Percentiles rank a stretch among this genome's conserved stretches.
These are phyloP conservation scores for Sporothrix pallida DNA, from an alignment of 2,329 filamentous ascomycete genomes.

Conservation along the genomic window DNA sequence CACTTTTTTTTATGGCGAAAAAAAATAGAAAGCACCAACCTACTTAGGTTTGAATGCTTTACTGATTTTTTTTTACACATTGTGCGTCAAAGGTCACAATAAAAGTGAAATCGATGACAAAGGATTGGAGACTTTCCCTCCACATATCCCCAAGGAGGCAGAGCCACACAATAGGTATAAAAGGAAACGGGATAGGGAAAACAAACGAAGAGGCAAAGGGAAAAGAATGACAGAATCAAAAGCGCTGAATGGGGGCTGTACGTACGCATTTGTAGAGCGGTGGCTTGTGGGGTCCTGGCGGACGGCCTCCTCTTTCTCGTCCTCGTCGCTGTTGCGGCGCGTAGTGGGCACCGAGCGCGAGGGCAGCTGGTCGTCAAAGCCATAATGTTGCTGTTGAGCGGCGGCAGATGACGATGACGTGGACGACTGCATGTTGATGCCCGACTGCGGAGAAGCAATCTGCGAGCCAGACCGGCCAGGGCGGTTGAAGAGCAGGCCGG, in stretches of 20 bases:
- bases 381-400: conserved; percentile 44
- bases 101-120: not conserved
- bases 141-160: not conserved
- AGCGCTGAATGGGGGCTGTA: conserved; percentile 43
- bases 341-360: conserved; percentile 87
- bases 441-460: conserved; percentile 76
- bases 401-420: conserved; percentile 43
- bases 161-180: not conserved
- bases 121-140: not conserved
- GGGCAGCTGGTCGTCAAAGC: conserved; percentile 69
- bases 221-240: not conserved
- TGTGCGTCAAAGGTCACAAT: not conserved
- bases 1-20: not conserved
- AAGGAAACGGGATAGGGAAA: not conserved
- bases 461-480: conserved; percentile 78
- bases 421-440: conserved; percentile 54
- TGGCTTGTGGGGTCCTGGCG: conserved; percentile 73
- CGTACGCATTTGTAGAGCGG: conserved; percentile 79
- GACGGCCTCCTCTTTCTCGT: conserved; percentile 80
- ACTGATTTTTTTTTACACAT: not conserved
- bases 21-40: not conserved
- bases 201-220: not conserved
- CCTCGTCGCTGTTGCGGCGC: conserved; percentile 87
- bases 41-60: not conserved
- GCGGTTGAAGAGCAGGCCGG: conserved; percentile 70